A percentile compares a stretch with the other conserved stretches of the same genome.
These are phyloP conservation scores for Closterium sp. DNA, from an alignment of 139 green algal species.

Conservation along the genomic window DNA sequence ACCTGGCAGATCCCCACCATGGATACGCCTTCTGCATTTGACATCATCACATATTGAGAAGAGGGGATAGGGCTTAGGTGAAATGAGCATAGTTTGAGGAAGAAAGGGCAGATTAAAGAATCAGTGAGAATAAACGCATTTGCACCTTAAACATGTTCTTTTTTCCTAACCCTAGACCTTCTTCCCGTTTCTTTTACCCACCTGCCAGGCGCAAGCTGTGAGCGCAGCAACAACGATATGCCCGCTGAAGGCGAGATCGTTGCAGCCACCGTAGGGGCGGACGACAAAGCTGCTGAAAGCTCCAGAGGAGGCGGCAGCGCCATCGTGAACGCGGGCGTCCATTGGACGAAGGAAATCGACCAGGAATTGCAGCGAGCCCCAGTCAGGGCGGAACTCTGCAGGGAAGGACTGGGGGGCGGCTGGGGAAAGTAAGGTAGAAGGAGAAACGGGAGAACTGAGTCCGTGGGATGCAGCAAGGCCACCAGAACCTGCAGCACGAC, in stretches of 20 bases:
- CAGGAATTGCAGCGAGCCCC: constrained; percentile 31
- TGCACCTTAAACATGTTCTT: too few relatives aligned
- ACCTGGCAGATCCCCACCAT: not conserved
- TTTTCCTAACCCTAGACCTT: too few relatives aligned
- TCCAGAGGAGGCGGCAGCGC: not conserved
- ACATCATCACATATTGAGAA: too few relatives aligned
- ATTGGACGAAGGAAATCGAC: constrained; percentile 23
- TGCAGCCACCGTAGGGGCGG: constrained; percentile 34
- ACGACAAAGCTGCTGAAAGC: not conserved
- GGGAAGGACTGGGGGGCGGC: constrained; percentile 16
- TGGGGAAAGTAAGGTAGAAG: not conserved
- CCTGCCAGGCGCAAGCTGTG: constrained; percentile 34
- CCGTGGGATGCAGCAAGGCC: constrained; percentile 14
- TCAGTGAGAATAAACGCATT: too few relatives aligned
- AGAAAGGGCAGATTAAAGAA: too few relatives aligned
- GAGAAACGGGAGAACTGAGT: constrained; percentile 1
- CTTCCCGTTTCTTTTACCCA: not conserved
- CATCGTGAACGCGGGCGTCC: not conserved
- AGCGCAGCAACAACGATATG: constrained; percentile 38
- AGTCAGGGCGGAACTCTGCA: constrained; percentile 25
- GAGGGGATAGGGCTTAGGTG: too few relatives aligned
- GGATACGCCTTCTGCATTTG: constrained; percentile 38
- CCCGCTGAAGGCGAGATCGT: constrained; percentile 50
- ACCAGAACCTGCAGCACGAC: constrained; percentile 22
- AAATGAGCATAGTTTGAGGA: too few relatives aligned